Conservation (phyloP, 495 filamentous ascomycete species). For the Oleoguttula mirabilis region DNA sequence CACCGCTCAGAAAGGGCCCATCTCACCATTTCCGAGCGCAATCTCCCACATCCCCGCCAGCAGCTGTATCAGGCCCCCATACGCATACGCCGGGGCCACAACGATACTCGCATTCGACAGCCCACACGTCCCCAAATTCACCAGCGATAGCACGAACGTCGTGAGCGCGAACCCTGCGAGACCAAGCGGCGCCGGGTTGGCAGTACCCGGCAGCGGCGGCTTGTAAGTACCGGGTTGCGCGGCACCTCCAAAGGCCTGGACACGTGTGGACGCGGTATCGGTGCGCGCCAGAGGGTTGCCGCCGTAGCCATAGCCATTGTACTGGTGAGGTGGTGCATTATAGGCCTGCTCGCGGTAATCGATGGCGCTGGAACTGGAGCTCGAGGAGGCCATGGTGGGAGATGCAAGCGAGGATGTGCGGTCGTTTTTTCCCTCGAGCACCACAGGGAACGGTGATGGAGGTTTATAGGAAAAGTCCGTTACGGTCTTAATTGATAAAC, state of each 20-base stretch:
- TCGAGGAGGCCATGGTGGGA: too few relatives aligned
- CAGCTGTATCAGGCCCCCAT: slow-evolving; percentile 18
- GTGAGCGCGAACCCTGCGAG: slow-evolving; percentile 17
- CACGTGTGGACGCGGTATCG: background rate
- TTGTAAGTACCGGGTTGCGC: slow-evolving; percentile 14
- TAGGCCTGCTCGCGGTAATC: too few relatives aligned
- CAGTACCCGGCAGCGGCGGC: slow-evolving; percentile 7
- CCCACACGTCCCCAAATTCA: slow-evolving; percentile 13
- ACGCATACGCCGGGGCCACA: slow-evolving; percentile 11
- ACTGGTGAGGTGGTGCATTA: too few relatives aligned
- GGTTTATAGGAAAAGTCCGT: too few relatives aligned
- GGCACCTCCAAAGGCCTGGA: slow-evolving; percentile 16
- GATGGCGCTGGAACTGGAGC: too few relatives aligned
- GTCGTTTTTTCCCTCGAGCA: too few relatives aligned
- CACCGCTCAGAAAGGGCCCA: too few relatives aligned
- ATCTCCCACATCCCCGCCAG: slow-evolving; percentile 22
- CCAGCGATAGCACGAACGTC: slow-evolving; percentile 14
- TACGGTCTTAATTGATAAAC: too few relatives aligned
- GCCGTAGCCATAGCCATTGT: slow-evolving; percentile 14
- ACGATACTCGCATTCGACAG: slow-evolving; percentile 6
- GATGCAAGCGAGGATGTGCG: too few relatives aligned
- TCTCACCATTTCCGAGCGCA: slow-evolving; percentile 12
- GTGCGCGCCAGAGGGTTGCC: slow-evolving; percentile 15
- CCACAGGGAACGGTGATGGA: too few relatives aligned
- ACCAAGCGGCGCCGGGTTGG: slow-evolving; percentile 19